A percentile compares a stretch with the other conserved stretches of the same genome.
phyloP scores from a whole-genome alignment of 768 basidiomycete genomes.

The Crepidotus variabilis region DNA sequence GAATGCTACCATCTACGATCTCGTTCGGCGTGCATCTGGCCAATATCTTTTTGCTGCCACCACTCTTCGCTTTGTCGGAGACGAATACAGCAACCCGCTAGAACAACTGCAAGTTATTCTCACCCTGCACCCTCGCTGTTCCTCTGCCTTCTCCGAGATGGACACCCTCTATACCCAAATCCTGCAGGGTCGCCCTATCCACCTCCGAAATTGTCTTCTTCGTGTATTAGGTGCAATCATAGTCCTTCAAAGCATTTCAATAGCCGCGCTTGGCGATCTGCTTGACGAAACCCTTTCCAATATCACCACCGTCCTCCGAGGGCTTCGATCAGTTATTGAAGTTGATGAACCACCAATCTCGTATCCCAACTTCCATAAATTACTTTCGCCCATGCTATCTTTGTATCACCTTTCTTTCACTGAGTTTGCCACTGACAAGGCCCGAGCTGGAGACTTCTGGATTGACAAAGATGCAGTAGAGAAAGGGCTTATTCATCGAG shows the following conservation, averaged over 20 bases:
- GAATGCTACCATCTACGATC: neutral
- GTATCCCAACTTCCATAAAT: neutral
- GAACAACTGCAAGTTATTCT: no score
- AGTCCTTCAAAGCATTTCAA: neutral
- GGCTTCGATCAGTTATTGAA: neutral
- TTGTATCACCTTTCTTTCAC: neutral
- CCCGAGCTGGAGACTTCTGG: neutral
- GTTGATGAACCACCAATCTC: neutral
- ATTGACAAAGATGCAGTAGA: neutral
- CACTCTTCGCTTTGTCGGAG: no score
- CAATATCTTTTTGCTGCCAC: no score
- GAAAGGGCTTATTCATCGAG: neutral
- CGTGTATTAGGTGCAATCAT: neutral
- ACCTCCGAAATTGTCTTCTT: neutral
- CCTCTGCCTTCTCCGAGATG: neutral
- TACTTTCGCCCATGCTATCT: neutral
- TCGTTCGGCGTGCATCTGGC: no score
- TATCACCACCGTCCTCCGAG: neutral
- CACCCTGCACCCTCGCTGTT: neutral
- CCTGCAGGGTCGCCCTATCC: neutral
- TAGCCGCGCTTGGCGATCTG: neutral
- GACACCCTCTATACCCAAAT: neutral
- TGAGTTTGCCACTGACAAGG: neutral
- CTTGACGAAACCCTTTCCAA: neutral
- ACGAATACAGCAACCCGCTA: no score